Percentiles rank a stretch among this genome's conserved stretches.
Conservation (phyloP, 1,139 yeast species). For the Spathaspora sp. region DNA sequence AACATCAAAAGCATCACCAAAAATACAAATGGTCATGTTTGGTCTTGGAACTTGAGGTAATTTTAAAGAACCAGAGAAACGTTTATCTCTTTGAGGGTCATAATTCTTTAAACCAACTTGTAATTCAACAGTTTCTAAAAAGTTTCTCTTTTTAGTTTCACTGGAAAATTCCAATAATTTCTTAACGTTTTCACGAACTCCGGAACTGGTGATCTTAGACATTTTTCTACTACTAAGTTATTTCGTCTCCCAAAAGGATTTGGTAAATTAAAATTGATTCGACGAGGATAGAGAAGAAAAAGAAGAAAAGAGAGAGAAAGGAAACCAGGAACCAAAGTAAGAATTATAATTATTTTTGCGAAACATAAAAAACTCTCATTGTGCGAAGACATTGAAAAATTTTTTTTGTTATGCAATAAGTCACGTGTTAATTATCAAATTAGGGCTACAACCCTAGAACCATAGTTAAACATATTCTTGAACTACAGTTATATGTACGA, state of each 20-base stretch:
- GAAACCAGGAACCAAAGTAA: neutral
- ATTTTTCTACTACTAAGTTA: constrained; percentile 51
- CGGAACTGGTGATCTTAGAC: constrained; percentile 92
- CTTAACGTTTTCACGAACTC: constrained; percentile 96
- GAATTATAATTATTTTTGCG: constrained; percentile 6
- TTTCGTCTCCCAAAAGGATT: constrained; percentile 70
- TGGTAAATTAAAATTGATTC: constrained; percentile 49
- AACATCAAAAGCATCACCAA: constrained; percentile 99
- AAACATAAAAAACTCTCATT: neutral
- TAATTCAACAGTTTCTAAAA: constrained; percentile 99
- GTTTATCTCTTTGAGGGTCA: constrained; percentile 99
- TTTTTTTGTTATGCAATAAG: constrained; percentile 2
- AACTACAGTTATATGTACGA: no score
- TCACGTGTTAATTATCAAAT: constrained; percentile 4
- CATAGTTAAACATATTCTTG: neutral
- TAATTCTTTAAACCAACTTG: constrained; percentile 99
- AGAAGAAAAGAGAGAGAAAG: neutral
- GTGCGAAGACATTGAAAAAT: neutral
- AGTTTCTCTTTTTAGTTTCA: constrained; percentile 99
- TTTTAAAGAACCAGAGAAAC: constrained; percentile 99
- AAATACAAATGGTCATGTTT: constrained; percentile 99
- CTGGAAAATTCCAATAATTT: constrained; percentile 86
- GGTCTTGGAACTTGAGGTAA: constrained; percentile 99
- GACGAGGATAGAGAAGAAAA: constrained; percentile 46
- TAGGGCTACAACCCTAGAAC: constrained; percentile 7